Percentiles rank a stretch among this genome's conserved stretches.
These are phyloP conservation scores for Noccaea caerulescens DNA, from an alignment of 345 rosid species.

Conservation along the genomic window DNA sequence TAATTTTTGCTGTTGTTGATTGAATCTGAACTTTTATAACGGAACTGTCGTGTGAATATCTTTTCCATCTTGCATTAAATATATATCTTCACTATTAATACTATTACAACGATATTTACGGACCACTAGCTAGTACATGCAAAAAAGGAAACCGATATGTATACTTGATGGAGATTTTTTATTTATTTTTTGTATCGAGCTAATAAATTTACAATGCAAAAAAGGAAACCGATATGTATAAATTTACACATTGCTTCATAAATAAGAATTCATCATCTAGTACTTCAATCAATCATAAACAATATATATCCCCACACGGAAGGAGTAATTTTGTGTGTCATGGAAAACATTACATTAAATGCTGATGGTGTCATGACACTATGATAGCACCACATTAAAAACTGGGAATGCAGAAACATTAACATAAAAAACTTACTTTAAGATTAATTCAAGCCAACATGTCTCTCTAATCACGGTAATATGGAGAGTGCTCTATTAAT, in stretches of 20 bases:
- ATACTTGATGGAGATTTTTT: slow-evolving; percentile 14
- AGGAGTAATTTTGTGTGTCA: slow-evolving; percentile 6
- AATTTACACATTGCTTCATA: slow-evolving; percentile 38
- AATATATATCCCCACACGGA: slow-evolving; percentile 32
- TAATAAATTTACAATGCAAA: slow-evolving; percentile 1
- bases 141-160: slow-evolving; percentile 28
- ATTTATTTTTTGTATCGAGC: not conserved
- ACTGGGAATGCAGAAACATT: slow-evolving; percentile 7
- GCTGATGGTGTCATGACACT: slow-evolving; percentile 30
- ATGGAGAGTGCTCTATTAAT: not conserved
- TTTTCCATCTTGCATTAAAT: slow-evolving; percentile 29
- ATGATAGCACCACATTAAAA: slow-evolving; percentile 1
- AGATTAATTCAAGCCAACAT: not conserved
- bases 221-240: too few species aligned
- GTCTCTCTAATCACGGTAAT: not conserved
- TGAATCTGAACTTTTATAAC: slow-evolving; percentile 13
- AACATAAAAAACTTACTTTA: not conserved
- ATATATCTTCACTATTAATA: slow-evolving; percentile 5
- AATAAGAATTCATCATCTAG: slow-evolving; percentile 36
- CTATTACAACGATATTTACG: slow-evolving; percentile 20
- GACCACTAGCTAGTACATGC: slow-evolving; percentile 40
- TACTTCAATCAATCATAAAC: slow-evolving; percentile 34
- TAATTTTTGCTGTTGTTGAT: slow-evolving; percentile 8
- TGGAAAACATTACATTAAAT: slow-evolving; percentile 33
- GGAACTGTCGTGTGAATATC: slow-evolving; percentile 25